Evolutionary conservation across 176 grass and related monocot genomes (phyloP), one percentile per base, ranked within the genome.

Genomic region (Zoysia japonica): DNA sequence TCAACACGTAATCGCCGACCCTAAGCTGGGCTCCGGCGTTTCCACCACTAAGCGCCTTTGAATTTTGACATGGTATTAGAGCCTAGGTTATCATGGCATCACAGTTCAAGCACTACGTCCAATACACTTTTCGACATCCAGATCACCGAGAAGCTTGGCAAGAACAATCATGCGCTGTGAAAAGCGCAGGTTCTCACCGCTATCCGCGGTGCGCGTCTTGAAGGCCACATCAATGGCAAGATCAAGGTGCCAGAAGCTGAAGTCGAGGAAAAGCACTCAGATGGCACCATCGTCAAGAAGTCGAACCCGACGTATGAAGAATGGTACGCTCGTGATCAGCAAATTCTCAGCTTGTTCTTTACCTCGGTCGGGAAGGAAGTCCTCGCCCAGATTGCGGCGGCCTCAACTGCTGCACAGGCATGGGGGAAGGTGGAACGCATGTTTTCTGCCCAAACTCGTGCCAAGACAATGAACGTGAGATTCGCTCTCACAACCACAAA

Each of bases 381-480:
- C 11, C 0, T 65, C 5, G 14, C 3, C 0, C 38, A 65, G 3
- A 1, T 65, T 0, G 38, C 38, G 11, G 2, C 1, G 3, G 3
- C 63, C 0, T 41, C 2, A 1, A 43, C 65, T 0, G 4, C 40
- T 0, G 40, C 65, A 1, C 5, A 44, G 1, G 65, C 40, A 9
- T 67, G 65, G 14, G 6, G 7, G 1, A 5, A 3, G 1, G n/a
- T 67, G 3, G 6, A 14, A 0, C 3, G 1, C 2, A 67, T 44
- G 14, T 67, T 44, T 3, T 5, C 39, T 1, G 43, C 65, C 0
- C 11, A 44, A 1, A 44, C 65, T 0, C 39, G 40, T 1, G 11
- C 14, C 0, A 13, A 40, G 1, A 4, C 65, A 0, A 17, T 17
- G 2, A 67, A 67, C 6, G 6, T 44, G 0, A 4, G n/a, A 0